Evolutionary conservation across 352 stramenopile genomes (phyloP).

Genomic region (Phytophthora hybrid): DNA sequence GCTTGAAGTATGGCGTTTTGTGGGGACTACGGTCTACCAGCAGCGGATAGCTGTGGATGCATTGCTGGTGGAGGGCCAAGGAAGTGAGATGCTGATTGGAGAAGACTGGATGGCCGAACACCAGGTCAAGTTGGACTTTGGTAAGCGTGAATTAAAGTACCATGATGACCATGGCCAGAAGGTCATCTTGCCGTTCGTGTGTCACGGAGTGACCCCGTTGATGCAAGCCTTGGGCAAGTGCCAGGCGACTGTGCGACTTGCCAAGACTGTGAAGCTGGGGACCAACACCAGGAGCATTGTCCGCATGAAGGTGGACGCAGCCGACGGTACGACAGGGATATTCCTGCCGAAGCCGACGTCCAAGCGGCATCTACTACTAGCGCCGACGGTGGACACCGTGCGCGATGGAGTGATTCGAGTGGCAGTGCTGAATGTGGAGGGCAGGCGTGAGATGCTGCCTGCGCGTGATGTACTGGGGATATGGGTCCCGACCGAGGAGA

Average conservation of each 20-base stretch:
- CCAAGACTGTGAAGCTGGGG: slow-evolving; percentile 10
- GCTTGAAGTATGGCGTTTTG: background rate
- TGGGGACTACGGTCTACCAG: background rate
- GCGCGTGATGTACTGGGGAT: no score
- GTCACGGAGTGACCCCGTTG: slow-evolving; percentile 5
- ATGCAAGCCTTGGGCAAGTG: background rate
- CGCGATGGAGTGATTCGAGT: slow-evolving; percentile 2
- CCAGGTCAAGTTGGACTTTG: slow-evolving; percentile 19
- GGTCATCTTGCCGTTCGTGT: slow-evolving; percentile 16
- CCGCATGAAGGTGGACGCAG: slow-evolving; percentile 12
- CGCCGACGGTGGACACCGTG: slow-evolving; percentile 12
- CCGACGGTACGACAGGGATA: slow-evolving; percentile 7
- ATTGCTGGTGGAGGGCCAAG: slow-evolving; percentile 8
- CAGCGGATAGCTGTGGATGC: slow-evolving; percentile 3
- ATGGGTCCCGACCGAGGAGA: no score
- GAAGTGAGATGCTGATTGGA: slow-evolving; percentile 9
- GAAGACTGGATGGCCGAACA: slow-evolving; percentile 21
- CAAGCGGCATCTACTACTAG: slow-evolving; percentile 18
- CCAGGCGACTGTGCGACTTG: slow-evolving; percentile 2
- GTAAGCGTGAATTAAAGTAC: slow-evolving; percentile 3
- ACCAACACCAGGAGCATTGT: slow-evolving; percentile 16
- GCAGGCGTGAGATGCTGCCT: background rate
- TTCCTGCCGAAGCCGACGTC: slow-evolving; percentile 9
- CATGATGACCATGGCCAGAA: background rate
- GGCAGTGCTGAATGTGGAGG: slow-evolving; percentile 25